Conservation (phyloP, 2,329 filamentous ascomycete genomes). For the Coccinonectria pachysandricola region DNA sequence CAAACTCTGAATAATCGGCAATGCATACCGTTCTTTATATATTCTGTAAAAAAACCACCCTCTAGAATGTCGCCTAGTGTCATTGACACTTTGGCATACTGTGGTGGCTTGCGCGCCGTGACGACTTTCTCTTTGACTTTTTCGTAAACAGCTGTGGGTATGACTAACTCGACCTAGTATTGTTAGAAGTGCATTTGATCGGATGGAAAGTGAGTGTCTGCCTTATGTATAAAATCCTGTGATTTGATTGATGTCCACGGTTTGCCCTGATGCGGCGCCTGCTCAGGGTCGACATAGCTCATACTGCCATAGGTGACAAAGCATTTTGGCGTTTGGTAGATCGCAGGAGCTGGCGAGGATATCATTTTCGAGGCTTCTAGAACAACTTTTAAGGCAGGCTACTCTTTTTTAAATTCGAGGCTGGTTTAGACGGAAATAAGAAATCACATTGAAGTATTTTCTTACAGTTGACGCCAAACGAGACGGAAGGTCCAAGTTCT, state of each 20-base stretch:
- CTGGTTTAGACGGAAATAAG: too few relatives aligned
- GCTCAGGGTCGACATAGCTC: constrained; percentile 58
- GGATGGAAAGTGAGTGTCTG: too few relatives aligned
- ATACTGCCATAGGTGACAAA: constrained; percentile 61
- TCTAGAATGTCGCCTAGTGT: constrained; percentile 61
- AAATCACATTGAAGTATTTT: too few relatives aligned
- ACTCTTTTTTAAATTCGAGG: too few relatives aligned
- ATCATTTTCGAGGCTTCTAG: constrained; percentile 40
- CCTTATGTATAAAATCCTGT: constrained; percentile 60
- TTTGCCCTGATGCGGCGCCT: constrained; percentile 60
- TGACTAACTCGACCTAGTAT: constrained; percentile 58
- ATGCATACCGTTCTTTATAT: constrained; percentile 64
- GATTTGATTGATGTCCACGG: constrained; percentile 62
- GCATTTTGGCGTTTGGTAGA: constrained; percentile 56
- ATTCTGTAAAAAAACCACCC: constrained; percentile 68
- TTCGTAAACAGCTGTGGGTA: constrained; percentile 54
- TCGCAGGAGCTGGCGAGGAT: constrained; percentile 31
- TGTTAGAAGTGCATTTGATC: too few relatives aligned
- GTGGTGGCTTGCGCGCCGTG: constrained; percentile 22
- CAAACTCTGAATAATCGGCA: too few relatives aligned
- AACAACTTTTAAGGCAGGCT: too few relatives aligned
- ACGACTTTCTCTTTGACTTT: constrained; percentile 43
- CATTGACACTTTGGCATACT: constrained; percentile 62
- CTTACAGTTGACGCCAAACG: too few relatives aligned
- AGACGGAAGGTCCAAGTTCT: too few relatives aligned